Evolutionary conservation across 148 eudicot species (phyloP).

Genomic region (Hydrangea macrophylla): DNA sequence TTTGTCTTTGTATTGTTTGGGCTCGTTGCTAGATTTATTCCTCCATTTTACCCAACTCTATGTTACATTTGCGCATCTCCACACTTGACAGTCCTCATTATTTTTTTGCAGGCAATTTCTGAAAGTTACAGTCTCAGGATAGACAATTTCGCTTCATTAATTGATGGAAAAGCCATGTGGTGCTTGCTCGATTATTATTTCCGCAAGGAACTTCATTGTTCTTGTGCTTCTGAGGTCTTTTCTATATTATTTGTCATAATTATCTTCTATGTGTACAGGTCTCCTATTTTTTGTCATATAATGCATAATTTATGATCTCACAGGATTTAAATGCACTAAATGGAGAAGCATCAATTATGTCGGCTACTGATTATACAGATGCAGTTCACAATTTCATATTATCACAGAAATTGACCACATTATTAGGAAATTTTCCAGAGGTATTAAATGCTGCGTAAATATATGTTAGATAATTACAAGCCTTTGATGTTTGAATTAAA

Average conservation of each 20-base stretch:
- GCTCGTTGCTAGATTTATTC: background rate
- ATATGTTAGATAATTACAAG: background rate
- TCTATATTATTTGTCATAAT: background rate
- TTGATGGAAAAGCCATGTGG: conserved; percentile 99
- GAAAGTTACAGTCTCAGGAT: conserved; percentile 60
- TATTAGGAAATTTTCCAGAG: conserved; percentile 95
- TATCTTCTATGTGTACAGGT: background rate
- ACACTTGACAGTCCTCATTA: background rate
- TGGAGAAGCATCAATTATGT: conserved; percentile 62
- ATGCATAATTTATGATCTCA: conserved; percentile 12
- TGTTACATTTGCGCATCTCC: background rate
- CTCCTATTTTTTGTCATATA: conserved; percentile 1
- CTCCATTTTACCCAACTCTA: background rate
- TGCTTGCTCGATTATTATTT: conserved; percentile 93
- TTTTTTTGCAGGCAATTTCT: conserved; percentile 63
- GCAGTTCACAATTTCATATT: conserved; percentile 90
- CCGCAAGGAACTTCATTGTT: conserved; percentile 64
- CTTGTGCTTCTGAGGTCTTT: conserved; percentile 53
- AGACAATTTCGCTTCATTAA: conserved; percentile 53
- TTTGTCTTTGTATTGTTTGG: background rate
- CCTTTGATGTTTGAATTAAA: background rate
- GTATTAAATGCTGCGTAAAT: conserved; percentile 22
- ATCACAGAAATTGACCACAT: conserved; percentile 73
- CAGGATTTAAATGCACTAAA: conserved; percentile 47
- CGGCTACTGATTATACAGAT: conserved; percentile 70